Conservation (phyloP, 139 green algal species). For the Coccomyxa sp. region DNA sequence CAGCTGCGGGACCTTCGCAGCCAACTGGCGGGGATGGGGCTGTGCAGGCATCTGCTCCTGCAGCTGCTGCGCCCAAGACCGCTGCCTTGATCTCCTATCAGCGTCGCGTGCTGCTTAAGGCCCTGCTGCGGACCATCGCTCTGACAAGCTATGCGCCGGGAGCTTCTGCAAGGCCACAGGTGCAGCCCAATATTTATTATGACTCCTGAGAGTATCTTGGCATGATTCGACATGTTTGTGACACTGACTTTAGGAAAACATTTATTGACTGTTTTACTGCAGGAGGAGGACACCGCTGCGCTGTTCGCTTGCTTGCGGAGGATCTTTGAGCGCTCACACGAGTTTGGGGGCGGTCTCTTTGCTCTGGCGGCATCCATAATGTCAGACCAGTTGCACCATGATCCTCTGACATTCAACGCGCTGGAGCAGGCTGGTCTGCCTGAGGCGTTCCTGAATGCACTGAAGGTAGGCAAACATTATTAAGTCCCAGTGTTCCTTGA, state of each 20-base stretch:
- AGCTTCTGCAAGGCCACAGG: slow-evolving; percentile 25
- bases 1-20: neutral
- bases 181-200: neutral
- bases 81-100: slow-evolving; percentile 41
- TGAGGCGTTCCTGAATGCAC: slow-evolving; percentile 65
- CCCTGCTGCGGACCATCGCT: slow-evolving; percentile 77
- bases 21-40: neutral
- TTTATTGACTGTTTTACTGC: neutral
- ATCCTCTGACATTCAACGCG: slow-evolving; percentile 76
- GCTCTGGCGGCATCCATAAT: slow-evolving; percentile 81
- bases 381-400: slow-evolving; percentile 87
- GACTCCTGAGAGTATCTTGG: neutral
- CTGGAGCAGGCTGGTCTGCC: slow-evolving; percentile 77
- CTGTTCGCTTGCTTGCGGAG: slow-evolving; percentile 52
- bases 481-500: neutral
- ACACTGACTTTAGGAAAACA: neutral
- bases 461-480: slow-evolving; percentile 29
- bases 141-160: slow-evolving; percentile 73
- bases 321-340: slow-evolving; percentile 64
- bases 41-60: neutral
- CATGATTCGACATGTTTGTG: neutral
- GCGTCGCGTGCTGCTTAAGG: slow-evolving; percentile 80
- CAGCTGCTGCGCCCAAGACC: neutral
- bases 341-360: slow-evolving; percentile 88
- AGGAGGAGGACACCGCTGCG: slow-evolving; percentile 29